phyloP scores from a whole-genome alignment of 1,284 basidiomycete species.

The Entoloma clypeatum region DNA sequence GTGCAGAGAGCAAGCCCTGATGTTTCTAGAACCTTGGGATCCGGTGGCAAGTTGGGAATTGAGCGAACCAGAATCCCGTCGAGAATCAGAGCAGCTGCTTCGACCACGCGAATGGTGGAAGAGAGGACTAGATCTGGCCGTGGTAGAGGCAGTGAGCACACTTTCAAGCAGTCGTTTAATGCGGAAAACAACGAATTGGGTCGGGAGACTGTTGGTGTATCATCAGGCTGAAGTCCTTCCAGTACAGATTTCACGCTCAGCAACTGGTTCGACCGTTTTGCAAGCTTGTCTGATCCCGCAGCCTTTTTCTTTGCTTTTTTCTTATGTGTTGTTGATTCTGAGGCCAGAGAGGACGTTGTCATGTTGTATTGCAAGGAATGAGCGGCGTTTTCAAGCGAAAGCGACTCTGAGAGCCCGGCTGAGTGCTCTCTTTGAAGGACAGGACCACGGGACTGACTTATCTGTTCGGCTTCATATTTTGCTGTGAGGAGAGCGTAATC shows the following conservation, averaged over 20 bases:
- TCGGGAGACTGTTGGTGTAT: slow-evolving; percentile 7
- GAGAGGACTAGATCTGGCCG: slow-evolving; percentile 26
- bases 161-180: slow-evolving; percentile 27
- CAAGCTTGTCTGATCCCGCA: slow-evolving; percentile 3
- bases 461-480: slow-evolving; percentile 38
- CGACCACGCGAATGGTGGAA: slow-evolving; percentile 27
- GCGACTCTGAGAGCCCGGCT: slow-evolving; percentile 7
- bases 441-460: slow-evolving; percentile 32
- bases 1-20: slow-evolving; percentile 17
- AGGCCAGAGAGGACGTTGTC: slow-evolving; percentile 10
- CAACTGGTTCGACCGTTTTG: slow-evolving; percentile 4
- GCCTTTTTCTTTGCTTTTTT: slow-evolving; percentile 26
- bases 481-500: slow-evolving; percentile 35
- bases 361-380: background rate
- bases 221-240: slow-evolving; percentile 12
- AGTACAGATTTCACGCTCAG: slow-evolving; percentile 17
- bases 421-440: background rate
- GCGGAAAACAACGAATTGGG: slow-evolving; percentile 24
- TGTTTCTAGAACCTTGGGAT: slow-evolving; percentile 14
- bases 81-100: slow-evolving; percentile 24
- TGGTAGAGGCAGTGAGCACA: slow-evolving; percentile 23
- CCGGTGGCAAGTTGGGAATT: slow-evolving; percentile 4
- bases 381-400: slow-evolving; percentile 11
- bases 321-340: slow-evolving; percentile 14
- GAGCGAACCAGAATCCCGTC: slow-evolving; percentile 9